Conservation (phyloP, 208 protist species). For the Leptomonas pyrrhocoris region DNA sequence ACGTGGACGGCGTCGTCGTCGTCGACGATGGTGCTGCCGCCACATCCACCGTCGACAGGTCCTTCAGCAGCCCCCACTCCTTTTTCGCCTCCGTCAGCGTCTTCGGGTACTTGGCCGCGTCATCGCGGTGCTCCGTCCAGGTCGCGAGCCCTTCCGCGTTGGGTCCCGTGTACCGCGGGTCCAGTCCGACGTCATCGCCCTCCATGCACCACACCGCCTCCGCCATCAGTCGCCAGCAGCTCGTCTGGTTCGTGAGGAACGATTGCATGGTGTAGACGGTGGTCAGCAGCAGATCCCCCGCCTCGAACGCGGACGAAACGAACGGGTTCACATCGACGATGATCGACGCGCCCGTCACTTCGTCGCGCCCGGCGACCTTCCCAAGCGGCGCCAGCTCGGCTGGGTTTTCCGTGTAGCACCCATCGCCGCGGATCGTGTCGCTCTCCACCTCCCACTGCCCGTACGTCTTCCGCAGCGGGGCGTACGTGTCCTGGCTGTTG, state of each 20-base stretch:
- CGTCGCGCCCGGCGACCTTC: slow-evolving; percentile 60
- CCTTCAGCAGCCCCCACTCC: slow-evolving; percentile 64
- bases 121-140: slow-evolving; percentile 59
- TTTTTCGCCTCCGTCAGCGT: slow-evolving; percentile 67
- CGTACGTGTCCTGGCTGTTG: slow-evolving; percentile 72
- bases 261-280: slow-evolving; percentile 88
- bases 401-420: slow-evolving; percentile 76
- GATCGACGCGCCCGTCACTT: slow-evolving; percentile 56
- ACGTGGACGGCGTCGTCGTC: background rate
- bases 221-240: slow-evolving; percentile 70
- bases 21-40: background rate
- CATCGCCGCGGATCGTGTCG: slow-evolving; percentile 70
- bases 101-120: slow-evolving; percentile 56
- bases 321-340: slow-evolving; percentile 82
- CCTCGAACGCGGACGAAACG: slow-evolving; percentile 63
- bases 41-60: slow-evolving; percentile 10
- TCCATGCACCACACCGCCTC: slow-evolving; percentile 89
- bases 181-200: slow-evolving; percentile 81
- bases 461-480: slow-evolving; percentile 69
- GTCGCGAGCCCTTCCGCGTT: slow-evolving; percentile 52
- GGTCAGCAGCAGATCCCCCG: slow-evolving; percentile 79
- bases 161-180: slow-evolving; percentile 73
- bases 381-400: slow-evolving; percentile 73
- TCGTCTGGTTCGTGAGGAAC: slow-evolving; percentile 79
- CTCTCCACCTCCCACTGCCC: slow-evolving; percentile 86